phyloP scores from a whole-genome alignment of 2,329 filamentous ascomycete species.

The Aspergillus tanneri region DNA sequence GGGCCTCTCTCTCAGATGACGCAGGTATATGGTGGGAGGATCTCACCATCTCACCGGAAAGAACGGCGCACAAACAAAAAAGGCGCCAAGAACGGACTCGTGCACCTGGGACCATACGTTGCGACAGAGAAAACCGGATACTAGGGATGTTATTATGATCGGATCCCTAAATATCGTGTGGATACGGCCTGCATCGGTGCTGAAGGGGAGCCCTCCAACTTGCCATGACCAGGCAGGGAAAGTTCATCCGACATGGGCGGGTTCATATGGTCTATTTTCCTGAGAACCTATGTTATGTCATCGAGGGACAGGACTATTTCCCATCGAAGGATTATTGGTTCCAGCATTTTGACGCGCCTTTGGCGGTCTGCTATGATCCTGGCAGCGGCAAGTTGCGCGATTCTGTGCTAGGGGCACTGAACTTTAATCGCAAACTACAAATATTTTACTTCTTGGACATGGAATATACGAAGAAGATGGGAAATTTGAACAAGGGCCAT shows the following conservation, averaged over 20 bases:
- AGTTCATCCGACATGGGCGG: slow-evolving; percentile 1
- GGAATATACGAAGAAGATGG: slow-evolving; percentile 15
- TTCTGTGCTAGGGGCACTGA: background rate
- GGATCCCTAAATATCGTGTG: background rate
- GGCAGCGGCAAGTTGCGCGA: background rate
- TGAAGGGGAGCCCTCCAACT: background rate
- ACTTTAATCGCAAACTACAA: slow-evolving; percentile 17
- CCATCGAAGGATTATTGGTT: slow-evolving; percentile 13
- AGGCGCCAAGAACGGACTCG: slow-evolving; percentile 4
- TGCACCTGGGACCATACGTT: slow-evolving; percentile 6
- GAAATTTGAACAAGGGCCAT: slow-evolving; percentile 13
- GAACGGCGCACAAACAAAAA: slow-evolving; percentile 13
- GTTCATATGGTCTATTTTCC: slow-evolving; percentile 10
- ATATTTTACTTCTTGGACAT: slow-evolving; percentile 22
- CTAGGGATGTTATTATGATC: slow-evolving; percentile 21
- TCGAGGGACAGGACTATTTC: slow-evolving; percentile 22
- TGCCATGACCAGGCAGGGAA: too few relatives aligned
- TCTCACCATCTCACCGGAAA: slow-evolving; percentile 8
- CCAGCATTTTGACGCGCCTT: slow-evolving; percentile 10
- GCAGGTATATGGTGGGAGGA: slow-evolving; percentile 21
- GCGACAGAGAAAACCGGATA: slow-evolving; percentile 16
- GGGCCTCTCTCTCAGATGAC: slow-evolving; percentile 11
- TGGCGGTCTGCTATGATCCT: slow-evolving; percentile 12
- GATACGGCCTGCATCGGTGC: background rate
- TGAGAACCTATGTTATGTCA: slow-evolving; percentile 19